A percentile compares a stretch with the other conserved stretches of the same genome.
phyloP scores from a whole-genome alignment of 352 stramenopile species.

The Aphanomyces cochlioides region DNA sequence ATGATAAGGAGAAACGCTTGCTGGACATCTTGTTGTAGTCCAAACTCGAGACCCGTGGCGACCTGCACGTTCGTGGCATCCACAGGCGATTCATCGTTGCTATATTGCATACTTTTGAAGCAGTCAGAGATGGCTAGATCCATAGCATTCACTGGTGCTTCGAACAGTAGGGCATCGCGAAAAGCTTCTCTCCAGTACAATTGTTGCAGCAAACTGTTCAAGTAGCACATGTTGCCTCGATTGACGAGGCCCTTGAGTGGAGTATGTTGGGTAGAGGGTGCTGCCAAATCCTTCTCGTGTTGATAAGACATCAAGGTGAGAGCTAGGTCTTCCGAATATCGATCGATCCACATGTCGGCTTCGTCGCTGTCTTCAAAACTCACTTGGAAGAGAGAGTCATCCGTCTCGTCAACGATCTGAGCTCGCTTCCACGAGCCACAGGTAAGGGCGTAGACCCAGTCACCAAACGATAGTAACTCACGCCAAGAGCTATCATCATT shows the following conservation, averaged over 20 bases:
- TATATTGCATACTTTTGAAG: slow-evolving; percentile 24
- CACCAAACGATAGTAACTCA: not conserved
- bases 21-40: slow-evolving; percentile 14
- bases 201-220: slow-evolving; percentile 90
- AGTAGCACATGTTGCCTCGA: slow-evolving; percentile 91
- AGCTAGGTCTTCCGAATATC: not conserved
- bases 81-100: no score
- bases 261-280: not conserved
- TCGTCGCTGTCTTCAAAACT: slow-evolving; percentile 3
- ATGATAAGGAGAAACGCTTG: slow-evolving; percentile 5
- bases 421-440: not conserved
- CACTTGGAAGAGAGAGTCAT: not conserved
- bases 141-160: not conserved
- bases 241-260: slow-evolving; percentile 70
- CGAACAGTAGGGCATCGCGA: slow-evolving; percentile 28
- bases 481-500: not conserved
- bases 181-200: slow-evolving; percentile 42
- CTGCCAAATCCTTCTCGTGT: not conserved
- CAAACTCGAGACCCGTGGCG: not conserved
- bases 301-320: not conserved
- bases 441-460: not conserved
- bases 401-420: not conserved
- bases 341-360: slow-evolving; percentile 22
- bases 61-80: not conserved
- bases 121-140: slow-evolving; percentile 13